Evolutionary conservation across 1,284 basidiomycete species (phyloP).

Genomic region (Cryptococcus hybrid): DNA sequence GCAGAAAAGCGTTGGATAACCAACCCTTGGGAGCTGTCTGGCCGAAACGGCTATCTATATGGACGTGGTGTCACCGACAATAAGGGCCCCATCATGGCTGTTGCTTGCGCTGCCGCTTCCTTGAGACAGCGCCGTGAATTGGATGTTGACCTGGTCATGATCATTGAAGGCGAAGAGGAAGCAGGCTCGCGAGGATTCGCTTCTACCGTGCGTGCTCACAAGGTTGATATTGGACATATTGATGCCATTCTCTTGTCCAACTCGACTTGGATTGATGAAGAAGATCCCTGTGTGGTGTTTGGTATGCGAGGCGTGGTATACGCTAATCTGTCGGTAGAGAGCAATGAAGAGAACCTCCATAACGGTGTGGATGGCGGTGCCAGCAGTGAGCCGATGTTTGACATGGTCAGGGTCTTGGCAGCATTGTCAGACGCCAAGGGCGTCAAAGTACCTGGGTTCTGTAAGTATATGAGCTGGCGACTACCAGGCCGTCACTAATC

Average conservation of each 20-base stretch:
- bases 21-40: slow-evolving; percentile 78
- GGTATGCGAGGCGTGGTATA: slow-evolving; percentile 86
- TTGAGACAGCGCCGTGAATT: slow-evolving; percentile 70
- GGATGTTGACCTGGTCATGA: slow-evolving; percentile 80
- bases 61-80: slow-evolving; percentile 89
- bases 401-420: slow-evolving; percentile 82
- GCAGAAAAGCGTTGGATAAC: slow-evolving; percentile 73
- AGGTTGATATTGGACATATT: slow-evolving; percentile 72
- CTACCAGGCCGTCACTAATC: background rate
- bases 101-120: slow-evolving; percentile 83
- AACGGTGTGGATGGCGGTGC: slow-evolving; percentile 87
- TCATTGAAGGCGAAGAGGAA: slow-evolving; percentile 97
- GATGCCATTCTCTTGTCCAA: slow-evolving; percentile 85
- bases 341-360: slow-evolving; percentile 49
- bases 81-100: slow-evolving; percentile 90
- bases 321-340: slow-evolving; percentile 59
- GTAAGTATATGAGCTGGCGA: slow-evolving; percentile 54
- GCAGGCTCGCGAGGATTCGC: slow-evolving; percentile 82
- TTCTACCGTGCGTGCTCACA: slow-evolving; percentile 69
- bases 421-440: slow-evolving; percentile 63
- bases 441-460: slow-evolving; percentile 79
- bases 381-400: slow-evolving; percentile 83
- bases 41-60: slow-evolving; percentile 84
- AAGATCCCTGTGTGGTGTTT: slow-evolving; percentile 93
- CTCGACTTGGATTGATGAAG: slow-evolving; percentile 95